phyloP scores from a whole-genome alignment of 78 protist species.

The Goniomonas avonlea region DNA sequence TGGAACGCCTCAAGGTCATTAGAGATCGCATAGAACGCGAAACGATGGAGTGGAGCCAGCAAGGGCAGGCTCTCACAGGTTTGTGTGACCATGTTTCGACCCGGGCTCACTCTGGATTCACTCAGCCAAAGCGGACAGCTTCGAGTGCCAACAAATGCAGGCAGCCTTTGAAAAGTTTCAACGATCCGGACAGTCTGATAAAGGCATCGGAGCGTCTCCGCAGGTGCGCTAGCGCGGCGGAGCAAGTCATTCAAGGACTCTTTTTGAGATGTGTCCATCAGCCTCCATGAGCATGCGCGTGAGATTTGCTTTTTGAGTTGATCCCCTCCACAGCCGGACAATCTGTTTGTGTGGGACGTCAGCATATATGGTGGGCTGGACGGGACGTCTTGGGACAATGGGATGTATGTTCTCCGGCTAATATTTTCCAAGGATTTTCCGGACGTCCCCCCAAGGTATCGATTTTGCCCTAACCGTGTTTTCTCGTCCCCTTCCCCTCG shows the following conservation, averaged over 20 bases:
- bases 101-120: neutral
- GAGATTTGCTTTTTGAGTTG: neutral
- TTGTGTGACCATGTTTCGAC: neutral
- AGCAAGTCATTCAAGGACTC: too few relatives aligned
- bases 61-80: neutral
- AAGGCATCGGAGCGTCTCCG: too few relatives aligned
- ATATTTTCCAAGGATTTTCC: too few relatives aligned
- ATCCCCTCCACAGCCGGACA: neutral
- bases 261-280: too few relatives aligned
- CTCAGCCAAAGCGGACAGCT: neutral
- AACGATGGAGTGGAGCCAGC: neutral
- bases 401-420: too few relatives aligned
- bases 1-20: neutral
- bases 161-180: neutral
- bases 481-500: too few relatives aligned
- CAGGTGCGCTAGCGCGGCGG: too few relatives aligned
- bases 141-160: neutral
- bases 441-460: too few relatives aligned
- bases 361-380: neutral
- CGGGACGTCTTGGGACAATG: neutral
- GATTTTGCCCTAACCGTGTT: too few relatives aligned
- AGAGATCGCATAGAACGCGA: neutral
- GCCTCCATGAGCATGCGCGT: neutral
- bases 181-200: neutral
- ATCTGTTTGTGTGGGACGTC: constrained; percentile 3